phyloP scores from a whole-genome alignment of 305 asterid genomes.

The Plantago coronopus region DNA sequence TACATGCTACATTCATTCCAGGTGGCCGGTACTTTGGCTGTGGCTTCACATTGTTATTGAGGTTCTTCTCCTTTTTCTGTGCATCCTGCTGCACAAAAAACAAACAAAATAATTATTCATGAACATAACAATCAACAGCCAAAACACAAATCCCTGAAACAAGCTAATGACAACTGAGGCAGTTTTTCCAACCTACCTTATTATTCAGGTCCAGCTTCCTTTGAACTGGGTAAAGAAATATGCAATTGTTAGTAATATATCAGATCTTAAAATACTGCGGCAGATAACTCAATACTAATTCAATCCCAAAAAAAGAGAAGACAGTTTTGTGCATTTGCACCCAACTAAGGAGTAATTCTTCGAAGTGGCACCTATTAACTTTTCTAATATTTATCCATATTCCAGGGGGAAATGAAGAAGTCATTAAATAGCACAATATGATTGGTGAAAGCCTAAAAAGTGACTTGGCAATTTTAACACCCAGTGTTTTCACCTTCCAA shows the following conservation, averaged over 20 bases:
- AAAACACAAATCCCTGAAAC: neutral
- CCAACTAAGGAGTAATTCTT: no score
- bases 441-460: no score
- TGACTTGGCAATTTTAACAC: neutral
- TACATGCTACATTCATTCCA: constrained; percentile 52
- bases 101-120: neutral
- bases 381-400: no score
- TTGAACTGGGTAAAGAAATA: constrained; percentile 49
- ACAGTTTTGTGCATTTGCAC: no score
- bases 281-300: neutral
- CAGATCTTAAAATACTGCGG: neutral
- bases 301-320: no score
- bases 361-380: no score
- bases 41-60: constrained; percentile 42
- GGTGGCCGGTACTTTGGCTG: constrained; percentile 88
- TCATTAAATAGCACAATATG: no score
- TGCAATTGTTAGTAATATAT: constrained; percentile 17
- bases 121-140: neutral
- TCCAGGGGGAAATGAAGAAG: no score
- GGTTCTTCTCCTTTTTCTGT: constrained; percentile 44
- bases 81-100: constrained; percentile 32
- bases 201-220: constrained; percentile 81
- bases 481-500: no score
- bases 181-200: constrained; percentile 41
- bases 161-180: neutral